Base-by-base conservation (phyloP, 257 asterid species). In the Solanum arcanum region DNA sequence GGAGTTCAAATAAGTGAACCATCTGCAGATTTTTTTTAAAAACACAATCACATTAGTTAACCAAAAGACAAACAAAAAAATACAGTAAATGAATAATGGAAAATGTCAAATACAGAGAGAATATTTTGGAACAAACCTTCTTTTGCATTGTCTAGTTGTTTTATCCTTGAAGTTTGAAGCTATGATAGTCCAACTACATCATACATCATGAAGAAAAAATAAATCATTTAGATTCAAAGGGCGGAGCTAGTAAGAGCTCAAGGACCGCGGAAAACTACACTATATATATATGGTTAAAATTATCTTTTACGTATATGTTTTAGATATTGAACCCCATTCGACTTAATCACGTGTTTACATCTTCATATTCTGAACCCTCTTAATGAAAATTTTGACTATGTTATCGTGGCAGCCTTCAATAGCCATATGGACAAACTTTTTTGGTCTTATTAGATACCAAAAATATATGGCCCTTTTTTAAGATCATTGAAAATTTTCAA, bases 131-230 rank as follows among this genome's bases (percentile, higher is more conserved):
- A 92, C 92, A 91, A 81, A 95, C 98, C 98, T 95, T 88, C 99
- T 94, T 91, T 97, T 94, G 92, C 99, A 97, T 92, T 95, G 99
- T 90, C 99, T 94, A 49, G 98, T 94, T 73, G 99, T 94, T 90
- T 97, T 97, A 90, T 95, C 98, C 94, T 92, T 93, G 90, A 95
- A 95, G 44, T 94, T 95, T 4, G 98, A 95, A 44, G 98, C 98
- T 69, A 95, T 93, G 91, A 91, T 92, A 37, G 94, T 91, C 99
- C 99, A 97, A 92, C 98, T 97, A 90, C 87, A 92, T 31, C 87
- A 88, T 83, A 88, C 68, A 86, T 31, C 52, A 62, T 62, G 75
- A 84, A 33, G 25, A 15, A 16, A 37, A 64, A 5, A 37, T 47
- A 47, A 69, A 86, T 18, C 69, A 56, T 37, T 62, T 74, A 85